Conservation (phyloP, 1,284 basidiomycete species). For the Xerocomus minutiporus region DNA sequence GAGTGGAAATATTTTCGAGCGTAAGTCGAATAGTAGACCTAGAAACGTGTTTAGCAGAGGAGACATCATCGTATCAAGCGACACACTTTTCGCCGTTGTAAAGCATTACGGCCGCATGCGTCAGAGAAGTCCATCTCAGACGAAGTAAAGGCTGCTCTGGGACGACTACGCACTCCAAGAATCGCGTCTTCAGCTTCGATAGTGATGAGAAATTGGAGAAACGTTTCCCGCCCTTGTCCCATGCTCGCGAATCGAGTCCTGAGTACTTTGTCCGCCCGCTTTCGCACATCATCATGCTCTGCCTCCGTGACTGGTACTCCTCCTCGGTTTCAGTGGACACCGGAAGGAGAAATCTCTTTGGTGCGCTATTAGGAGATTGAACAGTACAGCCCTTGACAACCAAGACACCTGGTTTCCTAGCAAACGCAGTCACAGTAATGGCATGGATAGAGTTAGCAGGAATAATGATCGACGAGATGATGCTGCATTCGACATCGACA, state of each 20-base stretch:
- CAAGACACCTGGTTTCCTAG: constrained; percentile 64
- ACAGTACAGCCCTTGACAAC: constrained; percentile 74
- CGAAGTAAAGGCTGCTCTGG: constrained; percentile 83
- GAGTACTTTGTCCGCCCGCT: constrained; percentile 63
- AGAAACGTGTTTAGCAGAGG: constrained; percentile 9
- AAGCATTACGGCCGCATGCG: constrained; percentile 88
- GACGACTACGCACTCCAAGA: constrained; percentile 74
- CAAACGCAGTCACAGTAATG: constrained; percentile 66
- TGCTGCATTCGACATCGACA: constrained; percentile 64
- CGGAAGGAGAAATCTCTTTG: constrained; percentile 74
- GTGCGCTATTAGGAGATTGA: constrained; percentile 69
- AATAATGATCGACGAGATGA: constrained; percentile 53
- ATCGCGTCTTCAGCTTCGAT: constrained; percentile 41
- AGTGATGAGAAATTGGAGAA: constrained; percentile 24
- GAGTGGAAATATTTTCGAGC: constrained; percentile 79
- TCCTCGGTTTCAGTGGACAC: constrained; percentile 71
- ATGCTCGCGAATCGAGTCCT: constrained; percentile 64
- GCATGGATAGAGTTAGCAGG: constrained; percentile 74
- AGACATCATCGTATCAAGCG: neutral
- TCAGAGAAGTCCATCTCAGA: constrained; percentile 82
- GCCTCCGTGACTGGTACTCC: constrained; percentile 52
- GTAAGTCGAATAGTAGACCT: constrained; percentile 82
- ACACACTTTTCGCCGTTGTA: constrained; percentile 87
- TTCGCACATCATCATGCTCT: constrained; percentile 59
- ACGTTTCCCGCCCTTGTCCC: constrained; percentile 43